Evolutionary conservation across 2,329 filamentous ascomycete species (phyloP).

Genomic region (Cladophialophora exuberans): DNA sequence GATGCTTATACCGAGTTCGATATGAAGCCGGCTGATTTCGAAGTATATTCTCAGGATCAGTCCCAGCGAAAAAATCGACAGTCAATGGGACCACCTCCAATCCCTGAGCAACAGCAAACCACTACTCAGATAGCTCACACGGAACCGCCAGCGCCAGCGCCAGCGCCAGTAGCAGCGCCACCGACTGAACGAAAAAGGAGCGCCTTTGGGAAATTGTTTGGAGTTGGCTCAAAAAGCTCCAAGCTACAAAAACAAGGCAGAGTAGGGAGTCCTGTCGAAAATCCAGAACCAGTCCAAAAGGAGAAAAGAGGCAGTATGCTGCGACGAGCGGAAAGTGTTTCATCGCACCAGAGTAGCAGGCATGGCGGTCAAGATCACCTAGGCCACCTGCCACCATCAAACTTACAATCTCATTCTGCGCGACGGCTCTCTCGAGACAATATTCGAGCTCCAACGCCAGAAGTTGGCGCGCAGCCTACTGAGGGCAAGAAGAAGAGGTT

Average conservation of each 20-base stretch:
- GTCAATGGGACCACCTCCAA: conserved; percentile 14
- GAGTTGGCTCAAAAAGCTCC: conserved; percentile 18
- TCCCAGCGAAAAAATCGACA: conserved; percentile 12
- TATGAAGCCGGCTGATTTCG: conserved; percentile 10
- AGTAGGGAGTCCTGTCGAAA: conserved; percentile 1
- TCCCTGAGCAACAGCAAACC: not conserved
- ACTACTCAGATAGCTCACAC: not conserved
- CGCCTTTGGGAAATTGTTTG: conserved; percentile 24
- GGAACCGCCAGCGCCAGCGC: not conserved
- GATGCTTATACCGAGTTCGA: conserved; percentile 11
- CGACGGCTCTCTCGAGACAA: conserved; percentile 19
- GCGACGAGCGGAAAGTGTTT: conserved; percentile 24
- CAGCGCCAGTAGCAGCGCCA: not conserved
- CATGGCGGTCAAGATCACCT: conserved; percentile 18
- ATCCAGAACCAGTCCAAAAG: conserved; percentile 5
- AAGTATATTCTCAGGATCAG: not conserved
- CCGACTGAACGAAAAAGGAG: conserved; percentile 20
- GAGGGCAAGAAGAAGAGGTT: conserved; percentile 31
- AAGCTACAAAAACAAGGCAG: conserved; percentile 23
- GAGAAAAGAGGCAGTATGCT: conserved; percentile 27
- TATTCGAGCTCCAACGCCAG: conserved; percentile 11
- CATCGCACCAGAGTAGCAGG: conserved; percentile 26
- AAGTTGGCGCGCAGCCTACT: conserved; percentile 4
- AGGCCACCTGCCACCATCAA: conserved; percentile 21
- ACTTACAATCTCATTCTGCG: conserved; percentile 10